Evolutionary conservation across 73 alveolate genomes (phyloP).

Genomic region (Stentor coeruleus): DNA sequence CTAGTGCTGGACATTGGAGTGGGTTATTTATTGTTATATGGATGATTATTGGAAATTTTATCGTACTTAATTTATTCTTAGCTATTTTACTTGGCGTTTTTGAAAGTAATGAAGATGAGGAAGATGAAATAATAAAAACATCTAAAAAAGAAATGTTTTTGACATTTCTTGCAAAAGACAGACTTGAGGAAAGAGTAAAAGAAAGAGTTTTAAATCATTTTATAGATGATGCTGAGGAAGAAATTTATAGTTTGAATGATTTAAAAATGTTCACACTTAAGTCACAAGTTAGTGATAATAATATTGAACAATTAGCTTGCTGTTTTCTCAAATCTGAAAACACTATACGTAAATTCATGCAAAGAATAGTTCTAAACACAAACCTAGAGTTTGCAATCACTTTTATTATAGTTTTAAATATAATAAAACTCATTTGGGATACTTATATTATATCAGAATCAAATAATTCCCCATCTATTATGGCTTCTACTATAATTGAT

Average conservation of each 20-base stretch:
- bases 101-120: constrained; percentile 11
- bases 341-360: background rate
- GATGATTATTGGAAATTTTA: constrained; percentile 94
- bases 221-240: too few relatives aligned
- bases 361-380: background rate
- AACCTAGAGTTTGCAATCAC: background rate
- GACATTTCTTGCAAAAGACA: background rate
- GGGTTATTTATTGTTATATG: constrained; percentile 73
- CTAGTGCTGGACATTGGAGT: constrained; percentile 46
- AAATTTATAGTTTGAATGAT: background rate
- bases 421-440: constrained; percentile 38
- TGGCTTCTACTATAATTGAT: constrained; percentile 50
- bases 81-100: constrained; percentile 89
- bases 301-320: background rate
- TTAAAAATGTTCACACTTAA: background rate
- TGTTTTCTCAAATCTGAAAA: too few relatives aligned
- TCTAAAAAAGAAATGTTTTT: background rate
- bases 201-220: constrained; percentile 26
- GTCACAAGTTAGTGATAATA: background rate
- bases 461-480: constrained; percentile 42
- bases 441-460: constrained; percentile 32
- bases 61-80: constrained; percentile 85
- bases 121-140: background rate
- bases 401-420: background rate
- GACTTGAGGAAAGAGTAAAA: constrained; percentile 26